phyloP scores from a whole-genome alignment of 805 yeast genomes.

The Spathaspora boniae region DNA sequence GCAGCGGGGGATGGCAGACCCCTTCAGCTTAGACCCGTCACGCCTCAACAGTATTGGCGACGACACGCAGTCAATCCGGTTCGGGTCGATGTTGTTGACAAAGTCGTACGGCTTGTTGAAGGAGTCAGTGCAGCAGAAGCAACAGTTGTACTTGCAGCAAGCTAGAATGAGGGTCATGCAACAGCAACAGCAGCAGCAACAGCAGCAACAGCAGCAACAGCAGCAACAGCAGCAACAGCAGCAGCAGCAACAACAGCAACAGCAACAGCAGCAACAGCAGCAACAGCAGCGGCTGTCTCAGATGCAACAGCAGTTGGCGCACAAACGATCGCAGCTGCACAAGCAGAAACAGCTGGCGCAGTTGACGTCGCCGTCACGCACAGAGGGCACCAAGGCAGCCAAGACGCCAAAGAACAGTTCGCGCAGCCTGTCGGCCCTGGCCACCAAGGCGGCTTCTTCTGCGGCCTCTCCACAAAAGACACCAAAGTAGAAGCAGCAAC shows the following conservation, averaged over 20 bases:
- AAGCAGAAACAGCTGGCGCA: too few species aligned
- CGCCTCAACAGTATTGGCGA: conserved; percentile 76
- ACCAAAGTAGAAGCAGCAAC: too few species aligned
- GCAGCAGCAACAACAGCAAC: conserved; percentile 7
- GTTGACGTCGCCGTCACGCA: too few species aligned
- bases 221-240: conserved; percentile 11
- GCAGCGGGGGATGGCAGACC: conserved; percentile 36
- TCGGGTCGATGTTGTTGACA: conserved; percentile 85
- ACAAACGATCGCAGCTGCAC: too few species aligned
- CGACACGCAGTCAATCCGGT: conserved; percentile 84
- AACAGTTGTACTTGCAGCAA: conserved; percentile 49
- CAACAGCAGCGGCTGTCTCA: not conserved
- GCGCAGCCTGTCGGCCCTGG: too few species aligned
- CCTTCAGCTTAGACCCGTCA: conserved; percentile 76
- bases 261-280: conserved; percentile 8
- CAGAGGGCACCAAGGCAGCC: too few species aligned
- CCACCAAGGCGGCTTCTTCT: too few species aligned
- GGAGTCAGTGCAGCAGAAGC: conserved; percentile 71
- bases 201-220: conserved; percentile 9
- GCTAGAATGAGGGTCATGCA: conserved; percentile 42
- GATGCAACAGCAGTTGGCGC: too few species aligned
- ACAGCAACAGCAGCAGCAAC: conserved; percentile 30
- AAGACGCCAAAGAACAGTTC: too few species aligned
- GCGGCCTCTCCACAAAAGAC: too few species aligned
- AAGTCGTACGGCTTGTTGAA: conserved; percentile 79